Conservation (phyloP, 2,329 filamentous ascomycete species). For the Xylaria sp. region DNA sequence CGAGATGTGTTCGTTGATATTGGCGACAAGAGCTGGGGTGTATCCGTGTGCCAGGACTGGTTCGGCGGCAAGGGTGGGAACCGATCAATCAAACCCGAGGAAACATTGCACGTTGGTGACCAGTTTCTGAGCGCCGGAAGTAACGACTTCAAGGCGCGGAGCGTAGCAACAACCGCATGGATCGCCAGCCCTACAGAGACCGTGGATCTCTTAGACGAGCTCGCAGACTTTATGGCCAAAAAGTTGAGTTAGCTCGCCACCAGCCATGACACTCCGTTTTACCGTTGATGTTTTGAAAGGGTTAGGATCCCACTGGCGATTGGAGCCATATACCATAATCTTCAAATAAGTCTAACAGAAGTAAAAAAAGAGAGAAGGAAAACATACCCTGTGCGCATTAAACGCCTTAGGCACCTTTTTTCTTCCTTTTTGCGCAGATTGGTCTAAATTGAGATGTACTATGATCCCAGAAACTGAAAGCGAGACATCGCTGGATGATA, state of each 20-base stretch:
- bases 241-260: constrained; percentile 40
- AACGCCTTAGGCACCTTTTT: background rate
- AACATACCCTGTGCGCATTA: background rate
- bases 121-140: constrained; percentile 94
- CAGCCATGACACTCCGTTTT: background rate
- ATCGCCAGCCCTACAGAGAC: constrained; percentile 93
- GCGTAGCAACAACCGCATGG: constrained; percentile 95
- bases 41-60: constrained; percentile 88
- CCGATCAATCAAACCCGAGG: constrained; percentile 66
- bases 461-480: no score
- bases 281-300: background rate
- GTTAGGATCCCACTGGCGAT: background rate
- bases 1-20: constrained; percentile 99
- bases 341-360: background rate
- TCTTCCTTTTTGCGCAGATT: no score
- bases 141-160: constrained; percentile 94
- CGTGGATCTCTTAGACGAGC: constrained; percentile 84
- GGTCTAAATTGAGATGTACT: no score
- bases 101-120: constrained; percentile 93
- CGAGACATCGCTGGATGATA: no score
- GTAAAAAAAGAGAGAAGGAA: background rate
- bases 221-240: constrained; percentile 64
- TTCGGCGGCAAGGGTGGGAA: constrained; percentile 65
- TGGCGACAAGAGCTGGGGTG: constrained; percentile 96
- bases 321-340: background rate